Base-by-base conservation (phyloP, 2,329 filamentous ascomycete species). In the Alternaria postmessia region DNA sequence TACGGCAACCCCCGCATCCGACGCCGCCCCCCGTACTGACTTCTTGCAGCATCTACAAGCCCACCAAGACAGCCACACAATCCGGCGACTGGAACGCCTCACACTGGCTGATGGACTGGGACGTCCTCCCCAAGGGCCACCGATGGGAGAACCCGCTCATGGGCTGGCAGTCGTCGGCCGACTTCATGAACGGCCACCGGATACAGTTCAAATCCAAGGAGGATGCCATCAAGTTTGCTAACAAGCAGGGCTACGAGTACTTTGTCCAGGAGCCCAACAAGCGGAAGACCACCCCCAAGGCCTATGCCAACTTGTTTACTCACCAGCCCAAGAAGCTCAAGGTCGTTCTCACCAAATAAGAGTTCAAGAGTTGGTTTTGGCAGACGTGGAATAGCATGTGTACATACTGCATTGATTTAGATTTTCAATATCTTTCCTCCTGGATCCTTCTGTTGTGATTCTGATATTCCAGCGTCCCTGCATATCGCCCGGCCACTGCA, bases 211-310 rank as follows among this genome's bases (percentile, higher is more conserved):
- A 91, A 80, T 86, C 85, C 72, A 98, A 97, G 85, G 93, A 98
- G 78, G 94, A 97, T 71, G 95, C 95, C 67, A 94, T 99, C 74
- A 84, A 86, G 60, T 99, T 99, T 76, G 95, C 96, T 24, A 91
- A 98, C 83, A 99, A 98, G 87, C 95, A 99, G 81, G 95, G 96
- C 36, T 99, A 99, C 78, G 94, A 99, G 79, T 99, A 97, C 81
- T 98, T 95, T 79, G 94, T 99, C 24, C 95, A 98, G 84, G 95
- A 98, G 82, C 94, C 95, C 36, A 96, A 97, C 75, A 88, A 88
- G 81, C 89, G 95, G 76, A 91, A 90, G 75, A 90, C 97, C 72
- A 83, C 88, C 16, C 92, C 93, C 62, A 99, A 99, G 88, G 91
- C 92, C 11, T 99, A 99, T 79, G 94, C 95, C 62, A 96, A 96